Conservation (phyloP, 768 basidiomycete genomes). For the Lyophyllum semitale region DNA sequence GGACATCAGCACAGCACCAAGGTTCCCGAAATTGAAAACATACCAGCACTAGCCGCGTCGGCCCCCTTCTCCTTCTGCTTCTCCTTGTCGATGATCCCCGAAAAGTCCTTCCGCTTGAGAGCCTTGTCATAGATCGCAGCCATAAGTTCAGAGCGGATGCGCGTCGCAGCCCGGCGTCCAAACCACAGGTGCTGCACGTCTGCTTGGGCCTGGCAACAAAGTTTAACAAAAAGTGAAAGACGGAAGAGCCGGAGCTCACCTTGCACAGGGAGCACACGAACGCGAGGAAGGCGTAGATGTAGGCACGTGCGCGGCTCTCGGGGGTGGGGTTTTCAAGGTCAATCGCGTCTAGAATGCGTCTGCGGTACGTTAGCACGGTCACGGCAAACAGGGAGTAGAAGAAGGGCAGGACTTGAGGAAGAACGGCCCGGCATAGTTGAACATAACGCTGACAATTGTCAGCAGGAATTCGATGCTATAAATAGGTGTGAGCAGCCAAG, state of each 20-base stretch:
- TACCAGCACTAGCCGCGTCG: slow-evolving; percentile 29
- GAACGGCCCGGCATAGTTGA: slow-evolving; percentile 83
- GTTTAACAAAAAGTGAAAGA: background rate
- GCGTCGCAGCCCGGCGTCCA: slow-evolving; percentile 71
- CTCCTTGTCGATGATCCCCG: slow-evolving; percentile 64
- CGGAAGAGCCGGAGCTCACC: slow-evolving; percentile 27
- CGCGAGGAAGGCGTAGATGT: slow-evolving; percentile 77
- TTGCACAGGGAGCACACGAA: slow-evolving; percentile 64
- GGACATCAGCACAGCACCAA: background rate
- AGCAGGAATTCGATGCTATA: slow-evolving; percentile 63
- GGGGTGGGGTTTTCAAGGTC: slow-evolving; percentile 41
- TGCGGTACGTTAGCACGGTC: slow-evolving; percentile 18
- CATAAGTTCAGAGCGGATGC: slow-evolving; percentile 81
- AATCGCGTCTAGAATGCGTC: slow-evolving; percentile 63
- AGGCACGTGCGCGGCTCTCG: slow-evolving; percentile 60
- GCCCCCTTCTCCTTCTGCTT: slow-evolving; percentile 39
- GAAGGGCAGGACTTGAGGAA: slow-evolving; percentile 67
- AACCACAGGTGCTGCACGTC: slow-evolving; percentile 82
- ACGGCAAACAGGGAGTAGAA: background rate
- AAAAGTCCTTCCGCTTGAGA: slow-evolving; percentile 79
- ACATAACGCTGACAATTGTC: slow-evolving; percentile 67
- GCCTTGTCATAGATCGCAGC: slow-evolving; percentile 88
- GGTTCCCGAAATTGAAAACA: background rate
- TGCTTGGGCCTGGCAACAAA: slow-evolving; percentile 47
- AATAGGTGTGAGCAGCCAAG: background rate